Conservation (phyloP, 2,329 filamentous ascomycete species). For the Fusarium sp. region DNA sequence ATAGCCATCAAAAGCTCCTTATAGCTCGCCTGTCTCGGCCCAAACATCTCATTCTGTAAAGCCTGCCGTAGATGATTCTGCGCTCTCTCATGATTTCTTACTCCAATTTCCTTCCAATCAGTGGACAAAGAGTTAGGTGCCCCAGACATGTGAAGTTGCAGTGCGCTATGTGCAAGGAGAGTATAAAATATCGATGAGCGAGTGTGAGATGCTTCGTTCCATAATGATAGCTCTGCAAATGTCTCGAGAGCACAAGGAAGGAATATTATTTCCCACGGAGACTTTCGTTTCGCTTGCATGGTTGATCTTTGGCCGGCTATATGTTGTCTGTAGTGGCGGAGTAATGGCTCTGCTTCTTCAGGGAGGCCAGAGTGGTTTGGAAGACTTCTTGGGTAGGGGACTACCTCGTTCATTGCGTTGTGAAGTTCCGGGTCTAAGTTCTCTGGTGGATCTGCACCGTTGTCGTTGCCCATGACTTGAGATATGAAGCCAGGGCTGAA, state of each 20-base stretch:
- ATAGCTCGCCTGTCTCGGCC: constrained; percentile 53
- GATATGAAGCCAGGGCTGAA: constrained; percentile 41
- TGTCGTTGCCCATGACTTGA: constrained; percentile 31
- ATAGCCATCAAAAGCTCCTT: constrained; percentile 58
- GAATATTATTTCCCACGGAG: constrained; percentile 57
- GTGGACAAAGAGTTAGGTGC: constrained; percentile 4
- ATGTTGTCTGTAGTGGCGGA: constrained; percentile 45
- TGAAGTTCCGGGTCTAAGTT: not conserved
- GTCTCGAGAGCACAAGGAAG: constrained; percentile 55
- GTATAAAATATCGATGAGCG: constrained; percentile 53
- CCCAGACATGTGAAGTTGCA: constrained; percentile 49
- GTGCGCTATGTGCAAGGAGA: constrained; percentile 55
- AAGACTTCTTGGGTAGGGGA: not conserved
- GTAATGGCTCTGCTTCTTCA: constrained; percentile 40
- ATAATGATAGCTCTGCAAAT: constrained; percentile 55
- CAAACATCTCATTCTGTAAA: constrained; percentile 48
- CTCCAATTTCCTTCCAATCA: constrained; percentile 46
- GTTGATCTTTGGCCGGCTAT: constrained; percentile 44
- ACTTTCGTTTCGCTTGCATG: constrained; percentile 49
- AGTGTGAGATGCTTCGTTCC: constrained; percentile 52
- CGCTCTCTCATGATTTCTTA: constrained; percentile 45
- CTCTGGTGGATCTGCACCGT: not conserved
- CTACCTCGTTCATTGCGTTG: not conserved
- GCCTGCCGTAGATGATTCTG: constrained; percentile 49
- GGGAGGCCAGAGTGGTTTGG: constrained; percentile 12